Evolutionary conservation across 2,329 filamentous ascomycete genomes (phyloP), one percentile per base, ranked within the genome.

Genomic region (Ophiostoma sp.): DNA sequence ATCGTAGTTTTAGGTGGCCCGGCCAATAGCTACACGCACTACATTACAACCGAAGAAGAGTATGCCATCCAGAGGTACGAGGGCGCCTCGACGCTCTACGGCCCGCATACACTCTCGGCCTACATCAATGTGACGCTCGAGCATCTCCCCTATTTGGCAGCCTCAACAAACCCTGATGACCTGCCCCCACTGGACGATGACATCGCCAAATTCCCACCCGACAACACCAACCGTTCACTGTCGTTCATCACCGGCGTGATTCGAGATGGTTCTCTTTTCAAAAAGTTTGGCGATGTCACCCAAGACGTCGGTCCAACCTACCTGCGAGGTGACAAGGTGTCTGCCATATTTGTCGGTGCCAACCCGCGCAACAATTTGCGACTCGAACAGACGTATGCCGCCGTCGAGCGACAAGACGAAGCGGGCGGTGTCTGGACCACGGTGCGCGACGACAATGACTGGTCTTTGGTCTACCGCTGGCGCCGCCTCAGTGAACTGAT

Each of bases 281-380:
- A 89, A 73, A 83, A 81, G 0, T 97, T 93, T 77, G 95, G 95
- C 11, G 86, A 91, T 57, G 87, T 94, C 1, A 81, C 89, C 36
- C 82, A 82, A 0, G 86, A 91, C 66, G 85, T 88, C 0, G 79
- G 82, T 0, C 79, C 86, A 12, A 82, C 83, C 0, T 94, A 93
- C 79, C 76, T 81, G 0, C 82, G 87, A 9, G 93, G 93, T 3
- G 69, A 28, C 0, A 8, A 3, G 3, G 88, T 95, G 68, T 87
- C 84, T 19, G 91, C 87, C 0, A 90, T 86, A 0, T 98, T 98
- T 80, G 88, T 95, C 2, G 95, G 91, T 19, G 95, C 95, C 0
- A 97, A 97, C 78, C 95, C 95, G 19, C 88, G 95, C 39, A 98
- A 98, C 80, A 92, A 97, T 76, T 88, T 98, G 39, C 88, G 90